These are phyloP conservation scores for Falciphora oryzae DNA, from an alignment of 2,329 filamentous ascomycete species.

Conservation along the genomic window DNA sequence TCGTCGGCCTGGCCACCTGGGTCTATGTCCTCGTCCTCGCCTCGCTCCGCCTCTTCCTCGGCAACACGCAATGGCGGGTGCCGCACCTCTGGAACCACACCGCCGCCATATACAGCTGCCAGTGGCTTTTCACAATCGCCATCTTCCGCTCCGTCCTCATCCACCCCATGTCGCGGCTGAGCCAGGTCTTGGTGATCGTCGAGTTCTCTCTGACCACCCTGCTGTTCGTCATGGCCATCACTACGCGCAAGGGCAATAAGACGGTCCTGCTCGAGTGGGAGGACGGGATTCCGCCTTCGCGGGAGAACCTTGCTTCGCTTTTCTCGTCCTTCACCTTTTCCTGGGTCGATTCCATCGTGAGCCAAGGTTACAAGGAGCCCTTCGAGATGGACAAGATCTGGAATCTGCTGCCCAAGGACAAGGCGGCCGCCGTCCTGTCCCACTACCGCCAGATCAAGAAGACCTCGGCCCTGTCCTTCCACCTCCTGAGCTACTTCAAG, in stretches of 20 bases:
- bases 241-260: constrained; percentile 87
- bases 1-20: constrained; percentile 70
- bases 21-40: constrained; percentile 72
- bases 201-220: constrained; percentile 72
- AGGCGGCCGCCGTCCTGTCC: constrained; percentile 72
- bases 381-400: constrained; percentile 83
- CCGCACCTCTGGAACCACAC: constrained; percentile 90
- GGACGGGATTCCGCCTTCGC: constrained; percentile 78
- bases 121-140: constrained; percentile 73
- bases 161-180: constrained; percentile 59
- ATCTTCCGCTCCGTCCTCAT: constrained; percentile 83
- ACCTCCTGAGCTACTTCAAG: constrained; percentile 81
- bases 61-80: constrained; percentile 58
- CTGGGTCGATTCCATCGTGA: constrained; percentile 88
- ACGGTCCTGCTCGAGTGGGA: constrained; percentile 84
- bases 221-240: constrained; percentile 69
- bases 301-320: constrained; percentile 80
- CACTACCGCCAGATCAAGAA: constrained; percentile 83
- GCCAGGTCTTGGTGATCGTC: constrained; percentile 59
- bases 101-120: constrained; percentile 70
- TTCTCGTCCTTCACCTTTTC: constrained; percentile 82
- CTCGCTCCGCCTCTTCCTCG: constrained; percentile 64
- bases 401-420: constrained; percentile 85
- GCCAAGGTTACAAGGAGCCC: constrained; percentile 79
- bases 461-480: constrained; percentile 70